These are phyloP conservation scores for Maudiozyma serrabonitensis DNA, from an alignment of 805 yeast species.

Conservation along the genomic window DNA sequence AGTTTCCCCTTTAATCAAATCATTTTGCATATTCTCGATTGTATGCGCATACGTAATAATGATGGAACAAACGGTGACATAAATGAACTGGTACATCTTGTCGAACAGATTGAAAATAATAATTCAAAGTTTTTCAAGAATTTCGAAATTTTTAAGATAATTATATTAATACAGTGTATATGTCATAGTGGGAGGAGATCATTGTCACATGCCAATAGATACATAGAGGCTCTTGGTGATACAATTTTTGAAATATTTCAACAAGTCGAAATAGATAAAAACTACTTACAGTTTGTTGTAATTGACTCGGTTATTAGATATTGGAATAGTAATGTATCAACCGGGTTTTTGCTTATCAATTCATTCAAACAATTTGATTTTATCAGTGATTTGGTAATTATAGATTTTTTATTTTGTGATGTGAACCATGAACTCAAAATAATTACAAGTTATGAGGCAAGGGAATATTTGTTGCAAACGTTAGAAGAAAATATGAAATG, in stretches of 20 bases:
- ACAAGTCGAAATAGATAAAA: neutral
- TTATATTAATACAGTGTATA: conserved; percentile 56
- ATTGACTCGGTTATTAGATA: conserved; percentile 44
- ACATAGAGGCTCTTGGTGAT: conserved; percentile 32
- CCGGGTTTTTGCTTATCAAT: conserved; percentile 46
- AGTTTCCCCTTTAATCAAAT: conserved; percentile 26
- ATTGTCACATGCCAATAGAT: conserved; percentile 57
- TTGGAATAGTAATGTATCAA: conserved; percentile 53
- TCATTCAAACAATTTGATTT: conserved; percentile 36
- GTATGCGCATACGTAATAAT: conserved; percentile 17
- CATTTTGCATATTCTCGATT: conserved; percentile 28
- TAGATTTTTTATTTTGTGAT: conserved; percentile 33
- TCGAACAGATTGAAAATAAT: conserved; percentile 18
- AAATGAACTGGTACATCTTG: conserved; percentile 13
- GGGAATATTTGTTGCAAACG: conserved; percentile 27
- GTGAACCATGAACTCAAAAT: conserved; percentile 19
- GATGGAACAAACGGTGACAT: conserved; percentile 10
- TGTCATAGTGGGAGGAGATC: conserved; percentile 82
- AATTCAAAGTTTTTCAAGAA: conserved; percentile 23
- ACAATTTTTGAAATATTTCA: conserved; percentile 23
- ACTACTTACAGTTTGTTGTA: conserved; percentile 32
- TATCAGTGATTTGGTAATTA: conserved; percentile 30
- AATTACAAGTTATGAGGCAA: conserved; percentile 34
- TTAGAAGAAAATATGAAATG: neutral
- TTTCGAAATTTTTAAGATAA: conserved; percentile 38